Evolutionary conservation across 2,329 filamentous ascomycete species (phyloP), one percentile per base, ranked within the genome.

Genomic region (Arthrobotrys sinensis): DNA sequence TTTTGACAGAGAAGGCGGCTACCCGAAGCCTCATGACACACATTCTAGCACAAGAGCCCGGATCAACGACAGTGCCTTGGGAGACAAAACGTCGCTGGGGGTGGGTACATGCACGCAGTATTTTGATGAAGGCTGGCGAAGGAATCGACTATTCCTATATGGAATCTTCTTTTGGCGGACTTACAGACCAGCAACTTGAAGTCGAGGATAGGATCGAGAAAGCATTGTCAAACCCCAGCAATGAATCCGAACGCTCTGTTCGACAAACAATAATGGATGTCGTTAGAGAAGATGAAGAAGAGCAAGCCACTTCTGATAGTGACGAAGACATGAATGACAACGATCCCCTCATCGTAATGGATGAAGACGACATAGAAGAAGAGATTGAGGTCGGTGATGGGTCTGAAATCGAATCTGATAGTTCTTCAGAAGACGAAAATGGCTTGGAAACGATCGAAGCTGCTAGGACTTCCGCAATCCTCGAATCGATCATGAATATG

Each of bases 131-230:
- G 80, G 87, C 87, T 19, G 87, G 86, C 0, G 86, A 87, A 78
- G 86, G 86, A 1, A 85, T 91, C 53, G 87, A 88, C 48, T 90
- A 88, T 82, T 84, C 85, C 14, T 87, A 87, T 79, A 87, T 90
- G 19, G 89, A 90, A 81, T 86, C 86, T 36, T 88, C 89, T 3
- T 91, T 90, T 83, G 89, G 90, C 36, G 90, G 90, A 0, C 46
- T 78, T n/a, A 43, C 66, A 12, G 75, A 78, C 21, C 82, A 88
- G n/a, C 87, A 87, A 4, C 84, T 86, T 11, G 83, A 84, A 1
- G 81, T 87, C 46, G 83, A 82, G 40, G 83, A 85, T 32, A 82
- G 83, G 32, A 80, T 81, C 6, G 83, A 84, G 16, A 82, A 82
- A 24, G 76, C 80, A 80, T 10, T 82, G 21, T 81, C 85, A 79